phyloP scores from a whole-genome alignment of 2,329 filamentous ascomycete species.

The Ambrosiella beaveri region DNA sequence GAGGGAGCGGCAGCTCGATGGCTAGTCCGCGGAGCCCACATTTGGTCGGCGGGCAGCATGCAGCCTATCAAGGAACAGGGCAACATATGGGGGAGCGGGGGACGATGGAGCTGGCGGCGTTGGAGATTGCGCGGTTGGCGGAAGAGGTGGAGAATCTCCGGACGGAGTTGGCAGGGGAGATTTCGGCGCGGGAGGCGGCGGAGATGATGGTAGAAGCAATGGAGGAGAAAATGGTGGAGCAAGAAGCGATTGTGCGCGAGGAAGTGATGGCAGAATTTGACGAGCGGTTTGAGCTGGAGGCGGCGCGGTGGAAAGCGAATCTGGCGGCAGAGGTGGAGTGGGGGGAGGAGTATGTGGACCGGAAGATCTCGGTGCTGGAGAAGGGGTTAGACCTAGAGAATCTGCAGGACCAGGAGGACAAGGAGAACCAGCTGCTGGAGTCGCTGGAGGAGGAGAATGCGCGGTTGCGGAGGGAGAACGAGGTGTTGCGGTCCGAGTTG shows the following conservation, averaged over 20 bases:
- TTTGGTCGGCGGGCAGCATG: background rate
- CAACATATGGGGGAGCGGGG: slow-evolving; percentile 34
- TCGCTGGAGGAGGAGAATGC: slow-evolving; percentile 57
- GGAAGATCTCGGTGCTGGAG: slow-evolving; percentile 56
- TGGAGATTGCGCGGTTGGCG: slow-evolving; percentile 64
- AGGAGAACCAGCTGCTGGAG: slow-evolving; percentile 42
- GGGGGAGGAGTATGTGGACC: slow-evolving; percentile 70
- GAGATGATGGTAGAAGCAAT: slow-evolving; percentile 58
- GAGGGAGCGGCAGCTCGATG: slow-evolving; percentile 1
- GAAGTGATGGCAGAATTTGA: slow-evolving; percentile 85
- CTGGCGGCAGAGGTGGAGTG: slow-evolving; percentile 65
- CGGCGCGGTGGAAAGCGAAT: slow-evolving; percentile 62
- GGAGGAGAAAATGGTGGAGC: slow-evolving; percentile 44
- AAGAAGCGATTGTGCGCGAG: slow-evolving; percentile 75
- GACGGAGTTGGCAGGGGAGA: slow-evolving; percentile 51
- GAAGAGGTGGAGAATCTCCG: slow-evolving; percentile 63
- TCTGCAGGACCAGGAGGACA: slow-evolving; percentile 29
- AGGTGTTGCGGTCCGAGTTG: slow-evolving; percentile 48
- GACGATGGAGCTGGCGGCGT: slow-evolving; percentile 65
- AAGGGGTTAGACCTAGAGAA: slow-evolving; percentile 22
- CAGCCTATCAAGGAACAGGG: slow-evolving; percentile 16
- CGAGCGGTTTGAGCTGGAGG: slow-evolving; percentile 52
- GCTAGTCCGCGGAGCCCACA: background rate
- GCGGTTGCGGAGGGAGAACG: slow-evolving; percentile 45
- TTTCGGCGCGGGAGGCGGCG: slow-evolving; percentile 48